Percentiles rank a stretch among this genome's conserved stretches.
phyloP scores from a whole-genome alignment of 2,329 filamentous ascomycete species.

The Emydomyces testavorans region DNA sequence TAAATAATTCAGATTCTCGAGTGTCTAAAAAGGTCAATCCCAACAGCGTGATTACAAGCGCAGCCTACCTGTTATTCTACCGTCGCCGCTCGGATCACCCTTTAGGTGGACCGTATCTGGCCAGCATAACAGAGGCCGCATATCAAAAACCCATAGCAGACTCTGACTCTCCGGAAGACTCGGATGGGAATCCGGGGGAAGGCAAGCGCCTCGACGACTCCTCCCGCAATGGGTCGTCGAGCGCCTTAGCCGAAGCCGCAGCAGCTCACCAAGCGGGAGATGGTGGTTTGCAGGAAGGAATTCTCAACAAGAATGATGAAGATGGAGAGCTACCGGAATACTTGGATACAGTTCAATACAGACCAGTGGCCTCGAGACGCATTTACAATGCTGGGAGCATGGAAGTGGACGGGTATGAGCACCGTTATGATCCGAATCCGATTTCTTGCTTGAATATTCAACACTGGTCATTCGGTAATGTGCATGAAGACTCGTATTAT shows the following conservation, averaged over 20 bases:
- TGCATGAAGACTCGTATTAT: slow-evolving; percentile 22
- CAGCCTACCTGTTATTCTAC: slow-evolving; percentile 93
- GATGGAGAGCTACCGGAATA: slow-evolving; percentile 26
- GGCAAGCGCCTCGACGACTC: slow-evolving; percentile 75
- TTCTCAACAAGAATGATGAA: slow-evolving; percentile 25
- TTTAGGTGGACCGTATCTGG: slow-evolving; percentile 67
- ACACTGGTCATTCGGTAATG: slow-evolving; percentile 31
- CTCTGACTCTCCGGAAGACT: slow-evolving; percentile 33
- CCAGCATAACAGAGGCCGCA: slow-evolving; percentile 56
- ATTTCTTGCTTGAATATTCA: slow-evolving; percentile 16
- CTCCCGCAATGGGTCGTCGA: slow-evolving; percentile 85
- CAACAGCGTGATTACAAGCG: slow-evolving; percentile 54
- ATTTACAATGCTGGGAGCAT: slow-evolving; percentile 25
- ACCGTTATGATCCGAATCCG: slow-evolving; percentile 16
- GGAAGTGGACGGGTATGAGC: slow-evolving; percentile 23
- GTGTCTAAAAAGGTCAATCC: slow-evolving; percentile 53
- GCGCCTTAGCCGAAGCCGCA: slow-evolving; percentile 68
- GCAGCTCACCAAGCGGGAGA: slow-evolving; percentile 56
- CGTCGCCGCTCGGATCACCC: slow-evolving; percentile 66
- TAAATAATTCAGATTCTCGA: slow-evolving; percentile 56
- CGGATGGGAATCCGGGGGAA: slow-evolving; percentile 57
- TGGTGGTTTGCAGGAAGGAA: slow-evolving; percentile 45
- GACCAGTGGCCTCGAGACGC: slow-evolving; percentile 20
- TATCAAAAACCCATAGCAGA: slow-evolving; percentile 43
- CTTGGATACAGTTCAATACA: slow-evolving; percentile 19